Percentiles rank a stretch among this genome's conserved stretches.
Conservation (phyloP, 805 yeast species). For the Komagataella phaffii region DNA sequence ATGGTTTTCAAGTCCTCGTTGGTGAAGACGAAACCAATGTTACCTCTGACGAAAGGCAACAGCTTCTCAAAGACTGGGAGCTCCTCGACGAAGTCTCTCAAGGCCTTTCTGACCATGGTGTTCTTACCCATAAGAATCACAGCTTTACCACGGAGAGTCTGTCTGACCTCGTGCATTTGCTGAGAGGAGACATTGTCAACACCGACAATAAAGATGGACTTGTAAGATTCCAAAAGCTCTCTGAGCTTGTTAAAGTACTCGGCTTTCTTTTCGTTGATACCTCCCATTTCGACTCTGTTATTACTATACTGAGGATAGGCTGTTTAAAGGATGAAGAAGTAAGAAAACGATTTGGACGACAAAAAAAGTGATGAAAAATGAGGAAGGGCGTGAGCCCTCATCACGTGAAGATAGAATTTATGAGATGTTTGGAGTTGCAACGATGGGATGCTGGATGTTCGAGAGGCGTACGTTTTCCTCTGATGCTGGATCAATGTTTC, state of each 20-base stretch:
- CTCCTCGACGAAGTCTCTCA: conserved; percentile 89
- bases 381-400: neutral
- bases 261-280: conserved; percentile 93
- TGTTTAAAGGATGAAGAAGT: conserved; percentile 55
- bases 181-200: conserved; percentile 99
- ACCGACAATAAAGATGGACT: conserved; percentile 97
- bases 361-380: neutral
- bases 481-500: neutral
- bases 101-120: conserved; percentile 99
- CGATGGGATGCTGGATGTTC: neutral
- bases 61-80: conserved; percentile 93
- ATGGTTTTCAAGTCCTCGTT: conserved; percentile 84
- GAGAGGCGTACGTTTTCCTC: neutral
- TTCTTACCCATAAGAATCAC: conserved; percentile 99
- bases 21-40: conserved; percentile 99
- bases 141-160: conserved; percentile 87
- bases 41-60: conserved; percentile 92
- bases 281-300: conserved; percentile 95
- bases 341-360: neutral
- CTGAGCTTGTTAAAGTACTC: conserved; percentile 94
- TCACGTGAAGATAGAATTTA: neutral
- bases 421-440: neutral
- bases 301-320: conserved; percentile 55
- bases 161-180: conserved; percentile 99
- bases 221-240: conserved; percentile 91